These are phyloP conservation scores for Thermothielavioides terrestris DNA, from an alignment of 495 filamentous ascomycete species.

Conservation along the genomic window DNA sequence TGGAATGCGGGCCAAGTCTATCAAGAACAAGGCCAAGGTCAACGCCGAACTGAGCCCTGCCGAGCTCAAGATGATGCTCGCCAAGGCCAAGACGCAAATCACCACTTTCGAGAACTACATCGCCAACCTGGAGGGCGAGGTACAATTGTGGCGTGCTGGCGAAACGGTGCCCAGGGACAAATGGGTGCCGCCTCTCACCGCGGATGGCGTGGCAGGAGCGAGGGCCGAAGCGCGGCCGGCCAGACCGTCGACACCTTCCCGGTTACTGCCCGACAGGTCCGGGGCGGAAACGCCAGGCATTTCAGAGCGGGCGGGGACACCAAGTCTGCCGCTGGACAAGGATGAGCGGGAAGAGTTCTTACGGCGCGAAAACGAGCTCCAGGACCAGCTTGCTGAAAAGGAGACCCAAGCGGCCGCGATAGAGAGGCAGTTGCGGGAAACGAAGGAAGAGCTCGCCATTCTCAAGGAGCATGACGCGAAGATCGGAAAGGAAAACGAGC, in stretches of 20 bases:
- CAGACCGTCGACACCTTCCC: slow-evolving; percentile 74
- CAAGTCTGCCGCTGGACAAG: slow-evolving; percentile 81
- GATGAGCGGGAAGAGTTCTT: slow-evolving; percentile 96
- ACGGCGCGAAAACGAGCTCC: slow-evolving; percentile 88
- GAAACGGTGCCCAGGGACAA: slow-evolving; percentile 82
- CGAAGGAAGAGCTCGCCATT: slow-evolving; percentile 70
- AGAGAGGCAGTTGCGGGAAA: slow-evolving; percentile 69
- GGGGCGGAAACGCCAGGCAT: slow-evolving; percentile 59
- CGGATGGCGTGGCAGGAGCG: slow-evolving; percentile 48
- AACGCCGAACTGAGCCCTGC: slow-evolving; percentile 94
- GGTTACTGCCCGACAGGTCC: slow-evolving; percentile 62
- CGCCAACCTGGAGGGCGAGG: slow-evolving; percentile 72
- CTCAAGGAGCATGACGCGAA: slow-evolving; percentile 76
- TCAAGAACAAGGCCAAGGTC: slow-evolving; percentile 99
- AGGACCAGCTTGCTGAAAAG: slow-evolving; percentile 90
- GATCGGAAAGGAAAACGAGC: slow-evolving; percentile 79
- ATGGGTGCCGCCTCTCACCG: slow-evolving; percentile 48
- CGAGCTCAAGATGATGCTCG: slow-evolving; percentile 84
- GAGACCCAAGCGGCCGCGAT: slow-evolving; percentile 70
- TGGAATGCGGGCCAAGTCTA: slow-evolving; percentile 93
- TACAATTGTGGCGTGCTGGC: slow-evolving; percentile 77
- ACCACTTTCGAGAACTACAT: slow-evolving; percentile 84
- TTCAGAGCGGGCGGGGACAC: slow-evolving; percentile 73
- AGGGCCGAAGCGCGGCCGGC: slow-evolving; percentile 53
- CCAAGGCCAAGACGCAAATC: slow-evolving; percentile 84